phyloP scores from a whole-genome alignment of 2,329 filamentous ascomycete genomes.

The Pyrenophora seminiperda region DNA sequence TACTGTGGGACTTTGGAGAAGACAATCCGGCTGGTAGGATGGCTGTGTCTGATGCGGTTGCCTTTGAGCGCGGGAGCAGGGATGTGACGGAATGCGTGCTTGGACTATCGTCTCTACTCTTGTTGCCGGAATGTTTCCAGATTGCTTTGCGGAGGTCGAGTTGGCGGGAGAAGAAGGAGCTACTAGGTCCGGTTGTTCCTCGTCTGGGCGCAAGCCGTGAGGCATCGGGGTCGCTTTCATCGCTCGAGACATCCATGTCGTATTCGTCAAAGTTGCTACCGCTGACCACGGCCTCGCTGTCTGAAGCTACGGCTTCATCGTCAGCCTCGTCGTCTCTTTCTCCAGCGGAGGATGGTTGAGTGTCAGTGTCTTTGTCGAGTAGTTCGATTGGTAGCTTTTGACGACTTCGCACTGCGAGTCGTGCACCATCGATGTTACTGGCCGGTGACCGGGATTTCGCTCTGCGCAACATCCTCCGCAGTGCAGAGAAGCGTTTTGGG shows the following conservation, averaged over 20 bases:
- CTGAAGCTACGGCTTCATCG: conserved; percentile 38
- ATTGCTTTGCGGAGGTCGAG: conserved; percentile 37
- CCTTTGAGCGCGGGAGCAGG: conserved; percentile 30
- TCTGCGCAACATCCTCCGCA: conserved; percentile 66
- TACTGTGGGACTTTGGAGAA: conserved; percentile 16
- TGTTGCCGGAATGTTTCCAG: conserved; percentile 30
- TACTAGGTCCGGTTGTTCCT: conserved; percentile 28
- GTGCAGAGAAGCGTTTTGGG: conserved; percentile 59
- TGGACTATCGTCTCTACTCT: conserved; percentile 18
- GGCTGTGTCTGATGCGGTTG: conserved; percentile 37
- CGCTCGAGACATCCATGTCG: conserved; percentile 41
- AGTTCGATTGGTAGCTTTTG: conserved; percentile 70
- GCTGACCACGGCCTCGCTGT: conserved; percentile 39
- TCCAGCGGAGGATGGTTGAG: conserved; percentile 27
- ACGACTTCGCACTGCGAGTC: conserved; percentile 75
- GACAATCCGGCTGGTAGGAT: conserved; percentile 14
- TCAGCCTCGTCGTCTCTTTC: conserved; percentile 22
- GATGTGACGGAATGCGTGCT: conserved; percentile 31
- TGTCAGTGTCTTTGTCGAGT: conserved; percentile 44
- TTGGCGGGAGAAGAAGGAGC: conserved; percentile 35
- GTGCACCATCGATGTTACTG: conserved; percentile 62
- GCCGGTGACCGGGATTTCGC: conserved; percentile 60
- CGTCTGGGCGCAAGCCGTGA: conserved; percentile 22
- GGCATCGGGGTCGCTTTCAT: conserved; percentile 27
- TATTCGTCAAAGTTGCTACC: conserved; percentile 44